Base-by-base conservation (phyloP, 139 green algal species). In the Choricystis sp. region DNA sequence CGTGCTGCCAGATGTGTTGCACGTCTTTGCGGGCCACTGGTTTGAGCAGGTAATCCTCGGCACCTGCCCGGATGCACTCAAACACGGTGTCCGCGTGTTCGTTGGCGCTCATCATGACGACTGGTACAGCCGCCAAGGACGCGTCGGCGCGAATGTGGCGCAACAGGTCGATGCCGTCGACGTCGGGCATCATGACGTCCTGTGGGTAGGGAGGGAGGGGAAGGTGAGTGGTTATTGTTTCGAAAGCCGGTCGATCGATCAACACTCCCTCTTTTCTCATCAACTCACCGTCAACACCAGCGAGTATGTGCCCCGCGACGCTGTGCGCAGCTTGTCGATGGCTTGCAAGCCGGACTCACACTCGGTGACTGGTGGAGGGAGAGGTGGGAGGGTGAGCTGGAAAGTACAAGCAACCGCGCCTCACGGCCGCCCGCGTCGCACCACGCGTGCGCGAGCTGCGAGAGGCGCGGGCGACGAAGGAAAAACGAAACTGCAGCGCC, bases 21-120 rank as follows among this genome's bases (percentile, higher is more conserved):
- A 96, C 78, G 71, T 94, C 87, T 72, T 94, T 95, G 30, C 77
- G 80, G 0, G 84, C 95, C 1, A 96, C 79, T 0, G 89, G 89
- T 72, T 96, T 96, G 19, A 96, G 68, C 31, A 95, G 72, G 59
- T 94, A 96, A 63, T 96, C 89, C 66, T 95, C 89, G 4, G 89
- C 89, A 1, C 89, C 89, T 3, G 66, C 63, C 14, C 67, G 73
- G 49, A 96, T 86, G 63, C 84, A 91, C 62, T 89, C 69, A 52
- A 83, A 83, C 62, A 96, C 84, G 20, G 76, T 89, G n/a, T 87
- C 81, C 31, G 80, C 68, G 3, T 82, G 69, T 68, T 95, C 82
- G 57, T 88, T 89, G 22, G 83, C 78, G 19, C 78, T 89, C 89
- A 96, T 96, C 88, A 96, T 79, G 52, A 95, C 75, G 27, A 95